Conservation (phyloP, 2,329 filamentous ascomycete species). For the Fusarium praegraminearum region DNA sequence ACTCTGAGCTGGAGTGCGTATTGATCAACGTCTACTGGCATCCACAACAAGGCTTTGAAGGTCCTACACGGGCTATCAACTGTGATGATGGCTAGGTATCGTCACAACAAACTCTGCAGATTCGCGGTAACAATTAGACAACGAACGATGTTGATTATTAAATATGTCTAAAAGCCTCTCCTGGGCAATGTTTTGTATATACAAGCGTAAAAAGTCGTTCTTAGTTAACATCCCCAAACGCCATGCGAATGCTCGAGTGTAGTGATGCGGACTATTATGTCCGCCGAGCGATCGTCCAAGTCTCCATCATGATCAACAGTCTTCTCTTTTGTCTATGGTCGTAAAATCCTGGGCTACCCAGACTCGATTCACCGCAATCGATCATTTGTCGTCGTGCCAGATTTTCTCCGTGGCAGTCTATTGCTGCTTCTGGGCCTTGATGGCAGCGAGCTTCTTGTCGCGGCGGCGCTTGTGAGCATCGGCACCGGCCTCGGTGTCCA, state of each 20-base stretch:
- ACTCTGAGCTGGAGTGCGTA: neutral
- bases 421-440: constrained; percentile 75
- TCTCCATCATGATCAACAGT: constrained; percentile 44
- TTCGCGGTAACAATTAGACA: constrained; percentile 11
- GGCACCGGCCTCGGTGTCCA: constrained; percentile 93
- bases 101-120: neutral
- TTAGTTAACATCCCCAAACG: constrained; percentile 49
- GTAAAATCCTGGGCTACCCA: constrained; percentile 17
- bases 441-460: constrained; percentile 77
- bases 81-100: neutral
- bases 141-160: constrained; percentile 52
- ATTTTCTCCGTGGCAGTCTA: constrained; percentile 53
- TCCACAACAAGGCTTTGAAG: too few species aligned
- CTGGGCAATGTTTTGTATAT: constrained; percentile 47
- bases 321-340: constrained; percentile 18
- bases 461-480: constrained; percentile 87
- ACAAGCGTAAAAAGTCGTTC: constrained; percentile 49
- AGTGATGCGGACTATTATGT: constrained; percentile 38
- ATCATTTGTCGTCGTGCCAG: constrained; percentile 19
- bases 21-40: neutral
- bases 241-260: constrained; percentile 47
- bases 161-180: constrained; percentile 49
- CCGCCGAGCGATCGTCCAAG: constrained; percentile 38
- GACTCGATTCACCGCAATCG: constrained; percentile 46
- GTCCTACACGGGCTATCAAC: neutral